Percentiles rank a stretch among this genome's conserved stretches.
These are phyloP conservation scores for Tulasnella sp. DNA, from an alignment of 768 basidiomycete species.

Conservation along the genomic window DNA sequence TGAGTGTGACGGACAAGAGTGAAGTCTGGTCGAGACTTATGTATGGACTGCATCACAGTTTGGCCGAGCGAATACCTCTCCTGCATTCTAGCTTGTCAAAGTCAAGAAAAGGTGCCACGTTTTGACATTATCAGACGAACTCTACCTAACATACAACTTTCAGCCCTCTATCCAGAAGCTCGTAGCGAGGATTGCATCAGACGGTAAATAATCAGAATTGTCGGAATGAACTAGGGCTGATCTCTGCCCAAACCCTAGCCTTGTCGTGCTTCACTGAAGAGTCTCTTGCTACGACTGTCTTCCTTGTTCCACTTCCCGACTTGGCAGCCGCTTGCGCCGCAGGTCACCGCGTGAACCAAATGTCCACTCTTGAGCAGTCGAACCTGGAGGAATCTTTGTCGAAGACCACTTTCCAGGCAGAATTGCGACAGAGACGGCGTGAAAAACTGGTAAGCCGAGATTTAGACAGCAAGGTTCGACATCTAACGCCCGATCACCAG, in stretches of 20 bases:
- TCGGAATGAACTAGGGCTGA: not conserved
- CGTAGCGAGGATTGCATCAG: slow-evolving; percentile 47
- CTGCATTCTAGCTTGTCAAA: slow-evolving; percentile 61
- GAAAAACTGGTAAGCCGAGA: slow-evolving; percentile 3
- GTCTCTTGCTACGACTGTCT: slow-evolving; percentile 49
- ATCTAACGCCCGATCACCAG: not conserved
- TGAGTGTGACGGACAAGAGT: not conserved
- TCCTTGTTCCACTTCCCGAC: slow-evolving; percentile 18
- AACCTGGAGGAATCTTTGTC: not conserved
- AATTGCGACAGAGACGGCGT: not conserved
- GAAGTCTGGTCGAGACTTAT: not conserved
- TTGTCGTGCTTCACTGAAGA: slow-evolving; percentile 52
- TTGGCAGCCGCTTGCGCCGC: not conserved
- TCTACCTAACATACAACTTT: not conserved
- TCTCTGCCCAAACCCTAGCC: slow-evolving; percentile 21
- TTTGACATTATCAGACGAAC: not conserved
- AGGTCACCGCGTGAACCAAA: not conserved
- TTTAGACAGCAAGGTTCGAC: not conserved
- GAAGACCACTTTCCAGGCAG: not conserved
- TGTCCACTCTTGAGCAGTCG: not conserved
- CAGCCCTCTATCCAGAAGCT: slow-evolving; percentile 72
- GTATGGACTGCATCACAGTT: not conserved
- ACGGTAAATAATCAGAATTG: slow-evolving; percentile 23
- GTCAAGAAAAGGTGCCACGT: slow-evolving; percentile 63
- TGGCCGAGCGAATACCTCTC: slow-evolving; percentile 48